Conservation (phyloP, 225 moss, liverwort and hornwort genomes). For the Neckera pumila region DNA sequence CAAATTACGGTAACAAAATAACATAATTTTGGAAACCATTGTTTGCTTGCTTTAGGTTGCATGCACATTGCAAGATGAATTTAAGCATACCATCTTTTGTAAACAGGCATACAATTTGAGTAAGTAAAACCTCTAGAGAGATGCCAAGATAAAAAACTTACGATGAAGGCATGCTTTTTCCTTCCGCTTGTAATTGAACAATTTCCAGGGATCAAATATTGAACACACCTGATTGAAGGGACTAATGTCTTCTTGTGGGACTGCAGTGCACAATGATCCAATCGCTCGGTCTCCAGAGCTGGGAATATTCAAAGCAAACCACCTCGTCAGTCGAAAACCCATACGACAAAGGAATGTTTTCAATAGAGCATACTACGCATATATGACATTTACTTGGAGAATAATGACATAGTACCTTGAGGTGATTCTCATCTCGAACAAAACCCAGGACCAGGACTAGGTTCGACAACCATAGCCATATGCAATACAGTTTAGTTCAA, state of each 20-base stretch:
- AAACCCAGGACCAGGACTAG: background rate
- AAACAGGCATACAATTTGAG: background rate
- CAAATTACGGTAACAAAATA: background rate
- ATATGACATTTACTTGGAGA: background rate
- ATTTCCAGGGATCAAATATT: background rate
- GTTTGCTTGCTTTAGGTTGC: background rate
- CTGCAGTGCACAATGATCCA: constrained; percentile 43
- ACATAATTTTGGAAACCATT: background rate
- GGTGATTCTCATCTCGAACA: background rate
- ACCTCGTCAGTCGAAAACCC: background rate
- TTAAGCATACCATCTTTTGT: background rate
- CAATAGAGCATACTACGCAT: background rate
- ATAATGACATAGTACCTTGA: background rate
- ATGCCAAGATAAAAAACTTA: background rate
- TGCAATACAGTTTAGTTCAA: background rate
- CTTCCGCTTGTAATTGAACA: background rate
- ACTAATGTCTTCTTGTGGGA: constrained; percentile 31
- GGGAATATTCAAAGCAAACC: background rate
- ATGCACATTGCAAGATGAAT: background rate
- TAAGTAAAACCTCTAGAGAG: background rate
- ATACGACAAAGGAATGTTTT: background rate
- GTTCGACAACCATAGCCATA: background rate
- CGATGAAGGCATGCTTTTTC: background rate
- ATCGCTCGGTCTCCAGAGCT: constrained; percentile 63
- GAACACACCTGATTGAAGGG: constrained; percentile 21